Percentiles rank a stretch among this genome's conserved stretches.
Conservation (phyloP, 805 yeast species). For the Tetrapisispora phaffii region DNA sequence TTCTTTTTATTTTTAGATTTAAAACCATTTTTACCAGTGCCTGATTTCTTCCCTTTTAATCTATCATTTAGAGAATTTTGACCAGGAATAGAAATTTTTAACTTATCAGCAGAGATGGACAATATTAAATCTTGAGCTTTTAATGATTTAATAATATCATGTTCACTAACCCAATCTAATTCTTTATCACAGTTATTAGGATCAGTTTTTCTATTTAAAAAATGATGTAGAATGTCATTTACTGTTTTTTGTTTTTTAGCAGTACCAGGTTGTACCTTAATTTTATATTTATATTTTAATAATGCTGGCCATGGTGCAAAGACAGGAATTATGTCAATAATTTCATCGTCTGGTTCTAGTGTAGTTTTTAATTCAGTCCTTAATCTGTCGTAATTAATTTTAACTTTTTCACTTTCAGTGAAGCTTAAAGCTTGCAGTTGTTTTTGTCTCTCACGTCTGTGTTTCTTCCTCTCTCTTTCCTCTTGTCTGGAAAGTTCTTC, state of each 20-base stretch:
- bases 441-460: conserved; percentile 31
- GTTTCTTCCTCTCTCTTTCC: conserved; percentile 28
- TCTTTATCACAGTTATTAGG: conserved; percentile 35
- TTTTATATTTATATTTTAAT: conserved; percentile 64
- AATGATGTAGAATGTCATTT: conserved; percentile 52
- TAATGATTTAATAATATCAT: conserved; percentile 42
- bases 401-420: conserved; percentile 32
- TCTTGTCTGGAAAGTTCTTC: conserved; percentile 30
- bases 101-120: conserved; percentile 58
- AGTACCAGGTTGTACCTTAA: conserved; percentile 67
- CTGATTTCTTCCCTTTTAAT: conserved; percentile 12
- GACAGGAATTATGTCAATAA: conserved; percentile 63
- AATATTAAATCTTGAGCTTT: conserved; percentile 62
- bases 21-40: not conserved
- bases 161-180: conserved; percentile 63
- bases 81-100: conserved; percentile 55
- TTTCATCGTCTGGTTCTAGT: conserved; percentile 35
- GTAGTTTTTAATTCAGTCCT: conserved; percentile 29
- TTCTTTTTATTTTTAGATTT: conserved; percentile 5
- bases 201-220: conserved; percentile 43
- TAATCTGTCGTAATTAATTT: conserved; percentile 36
- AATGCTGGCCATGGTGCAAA: conserved; percentile 91
- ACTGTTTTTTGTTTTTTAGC: conserved; percentile 84
- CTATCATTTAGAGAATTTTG: conserved; percentile 21
- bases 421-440: conserved; percentile 30